A percentile compares a stretch with the other conserved stretches of the same genome.
phyloP scores from a whole-genome alignment of 805 yeast genomes.

The Yarrowia sp. region DNA sequence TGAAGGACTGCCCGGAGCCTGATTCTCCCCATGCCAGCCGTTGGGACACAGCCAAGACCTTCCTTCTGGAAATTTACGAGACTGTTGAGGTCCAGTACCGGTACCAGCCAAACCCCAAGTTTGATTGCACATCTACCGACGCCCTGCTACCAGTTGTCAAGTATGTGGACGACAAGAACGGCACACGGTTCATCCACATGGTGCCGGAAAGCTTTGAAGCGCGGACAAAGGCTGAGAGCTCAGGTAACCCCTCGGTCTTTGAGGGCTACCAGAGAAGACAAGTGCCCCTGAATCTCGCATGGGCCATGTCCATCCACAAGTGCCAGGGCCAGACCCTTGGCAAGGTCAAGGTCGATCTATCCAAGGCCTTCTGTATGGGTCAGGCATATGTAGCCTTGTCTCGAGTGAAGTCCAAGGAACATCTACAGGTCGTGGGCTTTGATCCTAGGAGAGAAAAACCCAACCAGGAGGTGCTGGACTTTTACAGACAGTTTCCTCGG shows the following conservation, averaged over 20 bases:
- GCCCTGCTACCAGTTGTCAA: constrained; percentile 11
- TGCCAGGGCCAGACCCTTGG: constrained; percentile 91
- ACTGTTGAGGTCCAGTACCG: neutral
- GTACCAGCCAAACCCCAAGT: neutral
- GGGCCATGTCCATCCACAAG: constrained; percentile 95
- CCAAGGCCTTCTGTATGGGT: constrained; percentile 78
- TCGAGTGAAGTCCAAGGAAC: constrained; percentile 77
- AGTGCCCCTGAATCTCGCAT: constrained; percentile 80
- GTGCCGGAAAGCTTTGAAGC: neutral
- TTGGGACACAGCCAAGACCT: neutral
- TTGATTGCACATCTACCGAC: neutral
- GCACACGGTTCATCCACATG: neutral
- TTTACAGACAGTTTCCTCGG: constrained; percentile 45
- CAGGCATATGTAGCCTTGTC: constrained; percentile 96
- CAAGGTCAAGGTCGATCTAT: constrained; percentile 71
- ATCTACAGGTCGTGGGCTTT: constrained; percentile 79
- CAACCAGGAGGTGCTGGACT: constrained; percentile 64
- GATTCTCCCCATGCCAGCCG: neutral
- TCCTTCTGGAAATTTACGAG: neutral
- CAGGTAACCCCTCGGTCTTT: neutral
- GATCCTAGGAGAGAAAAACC: constrained; percentile 60
- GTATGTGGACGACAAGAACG: constrained; percentile 8
- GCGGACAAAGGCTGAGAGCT: neutral
- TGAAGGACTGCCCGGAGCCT: neutral
- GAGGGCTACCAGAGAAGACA: constrained; percentile 52